These are phyloP conservation scores for Kwoniella dejecticola DNA, from an alignment of 768 basidiomycete species.

Conservation along the genomic window DNA sequence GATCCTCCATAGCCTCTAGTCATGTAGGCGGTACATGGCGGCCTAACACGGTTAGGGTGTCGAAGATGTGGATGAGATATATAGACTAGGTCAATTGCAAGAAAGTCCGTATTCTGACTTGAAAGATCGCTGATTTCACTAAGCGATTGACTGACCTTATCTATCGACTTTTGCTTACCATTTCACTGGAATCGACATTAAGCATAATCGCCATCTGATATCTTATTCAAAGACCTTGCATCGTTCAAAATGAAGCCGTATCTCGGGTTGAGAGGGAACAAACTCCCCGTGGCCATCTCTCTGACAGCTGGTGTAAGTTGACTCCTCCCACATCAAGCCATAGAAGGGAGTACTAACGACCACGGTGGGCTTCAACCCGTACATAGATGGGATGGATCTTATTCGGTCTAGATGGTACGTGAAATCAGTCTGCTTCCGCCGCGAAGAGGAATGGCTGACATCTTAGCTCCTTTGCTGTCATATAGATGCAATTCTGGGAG, in stretches of 20 bases:
- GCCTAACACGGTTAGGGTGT: neutral
- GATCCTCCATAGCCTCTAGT: too few species aligned
- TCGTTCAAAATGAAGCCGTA: conserved; percentile 16
- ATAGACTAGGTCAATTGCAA: neutral
- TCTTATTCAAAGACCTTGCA: neutral
- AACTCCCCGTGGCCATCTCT: conserved; percentile 23
- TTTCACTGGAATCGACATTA: too few species aligned
- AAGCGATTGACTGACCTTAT: neutral
- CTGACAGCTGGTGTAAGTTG: conserved; percentile 23
- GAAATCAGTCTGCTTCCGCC: neutral
- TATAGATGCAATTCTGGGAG: conserved; percentile 11
- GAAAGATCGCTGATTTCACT: neutral
- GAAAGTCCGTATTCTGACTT: too few species aligned
- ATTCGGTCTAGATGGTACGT: conserved; percentile 12
- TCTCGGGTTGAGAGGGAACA: conserved; percentile 22
- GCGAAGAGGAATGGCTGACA: too few species aligned
- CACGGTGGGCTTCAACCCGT: too few species aligned
- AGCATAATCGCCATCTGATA: too few species aligned
- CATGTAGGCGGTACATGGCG: neutral
- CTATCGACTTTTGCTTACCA: too few species aligned
- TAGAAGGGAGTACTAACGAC: neutral
- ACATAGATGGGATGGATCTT: conserved; percentile 21
- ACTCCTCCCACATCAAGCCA: neutral
- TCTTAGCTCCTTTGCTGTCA: too few species aligned
- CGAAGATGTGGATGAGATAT: neutral